A percentile compares a stretch with the other conserved stretches of the same genome.
These are phyloP conservation scores for Saccharomycodes ludwigii DNA, from an alignment of 805 yeast genomes.

Conservation along the genomic window DNA sequence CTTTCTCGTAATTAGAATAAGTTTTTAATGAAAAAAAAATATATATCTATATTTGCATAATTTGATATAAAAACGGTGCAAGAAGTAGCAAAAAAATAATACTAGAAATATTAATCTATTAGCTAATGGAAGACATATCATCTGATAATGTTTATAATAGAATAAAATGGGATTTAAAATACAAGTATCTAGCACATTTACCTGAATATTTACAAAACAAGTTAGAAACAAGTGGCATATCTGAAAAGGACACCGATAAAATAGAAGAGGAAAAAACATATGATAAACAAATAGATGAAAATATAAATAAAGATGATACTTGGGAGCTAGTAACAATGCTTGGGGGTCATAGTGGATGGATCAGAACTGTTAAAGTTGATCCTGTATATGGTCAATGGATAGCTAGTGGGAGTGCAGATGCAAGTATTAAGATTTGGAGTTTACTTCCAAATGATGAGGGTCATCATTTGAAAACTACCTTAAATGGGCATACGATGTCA, in stretches of 20 bases:
- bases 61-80: too few species aligned
- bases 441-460: neutral
- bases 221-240: too few species aligned
- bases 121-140: too few species aligned
- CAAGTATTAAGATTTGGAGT: conserved; percentile 80
- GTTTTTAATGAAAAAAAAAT: too few species aligned
- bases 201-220: conserved; percentile 20
- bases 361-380: conserved; percentile 68
- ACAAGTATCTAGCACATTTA: conserved; percentile 13
- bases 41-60: too few species aligned
- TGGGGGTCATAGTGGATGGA: conserved; percentile 91
- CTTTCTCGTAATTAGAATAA: too few species aligned
- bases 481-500: conserved; percentile 87
- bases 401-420: conserved; percentile 82
- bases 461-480: conserved; percentile 42
- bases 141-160: conserved; percentile 19
- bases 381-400: conserved; percentile 78
- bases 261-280: conserved; percentile 11
- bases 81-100: too few species aligned
- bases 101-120: too few species aligned
- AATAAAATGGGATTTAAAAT: conserved; percentile 21
- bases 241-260: too few species aligned
- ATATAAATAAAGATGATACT: conserved; percentile 38
- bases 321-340: conserved; percentile 69
- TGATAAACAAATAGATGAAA: conserved; percentile 11